phyloP scores from a whole-genome alignment of 441 rosid genomes.

The Rhodomyrtus psidioides region DNA sequence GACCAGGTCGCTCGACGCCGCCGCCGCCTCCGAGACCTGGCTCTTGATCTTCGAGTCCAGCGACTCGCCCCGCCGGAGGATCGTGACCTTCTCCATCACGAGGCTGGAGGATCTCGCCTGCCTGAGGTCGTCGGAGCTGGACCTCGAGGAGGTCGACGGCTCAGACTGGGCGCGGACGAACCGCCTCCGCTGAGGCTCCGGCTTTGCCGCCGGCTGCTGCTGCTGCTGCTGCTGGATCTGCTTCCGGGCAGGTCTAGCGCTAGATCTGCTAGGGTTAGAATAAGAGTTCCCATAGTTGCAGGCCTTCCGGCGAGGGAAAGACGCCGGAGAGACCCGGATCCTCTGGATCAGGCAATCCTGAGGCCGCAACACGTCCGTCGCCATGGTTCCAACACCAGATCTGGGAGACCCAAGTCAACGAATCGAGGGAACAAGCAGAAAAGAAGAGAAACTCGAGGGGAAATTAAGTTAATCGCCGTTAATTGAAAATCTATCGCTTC shows the following conservation, averaged over 20 bases:
- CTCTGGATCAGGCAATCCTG: conserved; percentile 48
- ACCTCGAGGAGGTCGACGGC: conserved; percentile 21
- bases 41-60: conserved; percentile 40
- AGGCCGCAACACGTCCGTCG: conserved; percentile 69
- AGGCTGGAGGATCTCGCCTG: conserved; percentile 9
- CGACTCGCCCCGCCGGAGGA: conserved; percentile 65
- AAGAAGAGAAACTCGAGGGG: not conserved
- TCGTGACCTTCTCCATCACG: conserved; percentile 39
- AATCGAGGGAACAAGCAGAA: not conserved
- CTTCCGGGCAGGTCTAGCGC: conserved; percentile 28
- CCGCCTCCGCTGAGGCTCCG: conserved; percentile 1
- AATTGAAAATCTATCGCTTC: not conserved
- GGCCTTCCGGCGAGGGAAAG: conserved; percentile 37
- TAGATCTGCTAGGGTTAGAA: not conserved
- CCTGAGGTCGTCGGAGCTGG: conserved; percentile 21
- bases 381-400: conserved; percentile 30
- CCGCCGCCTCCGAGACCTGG: not conserved
- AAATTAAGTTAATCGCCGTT: not conserved
- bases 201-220: conserved; percentile 22
- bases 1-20: not conserved
- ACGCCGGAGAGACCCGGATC: conserved; percentile 24
- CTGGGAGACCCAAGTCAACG: not conserved
- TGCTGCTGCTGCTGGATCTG: not conserved
- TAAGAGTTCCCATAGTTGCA: not conserved
- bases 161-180: conserved; percentile 8